Evolutionary conservation across 495 filamentous ascomycete species (phyloP).

Genomic region (Halenospora varia): DNA sequence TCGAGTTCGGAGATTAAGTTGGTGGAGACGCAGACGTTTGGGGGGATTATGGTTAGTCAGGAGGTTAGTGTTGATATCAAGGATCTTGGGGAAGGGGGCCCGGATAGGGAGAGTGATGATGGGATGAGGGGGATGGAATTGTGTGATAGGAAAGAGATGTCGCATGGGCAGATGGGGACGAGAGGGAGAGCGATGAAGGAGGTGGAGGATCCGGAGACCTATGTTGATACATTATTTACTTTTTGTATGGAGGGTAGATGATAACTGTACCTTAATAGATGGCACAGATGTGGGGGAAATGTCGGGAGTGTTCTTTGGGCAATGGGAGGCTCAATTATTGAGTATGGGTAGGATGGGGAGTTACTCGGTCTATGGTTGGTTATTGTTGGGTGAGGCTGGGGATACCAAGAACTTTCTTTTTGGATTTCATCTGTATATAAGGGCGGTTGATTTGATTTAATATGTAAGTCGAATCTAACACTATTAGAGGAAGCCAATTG

Average conservation of each 20-base stretch:
- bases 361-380: too few species aligned
- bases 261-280: too few species aligned
- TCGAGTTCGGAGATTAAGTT: constrained; percentile 11
- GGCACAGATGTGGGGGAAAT: too few species aligned
- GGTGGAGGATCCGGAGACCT: constrained; percentile 15
- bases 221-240: constrained; percentile 18
- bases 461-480: too few species aligned
- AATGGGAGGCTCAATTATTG: too few species aligned
- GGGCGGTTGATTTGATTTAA: too few species aligned
- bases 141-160: background rate
- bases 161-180: background rate
- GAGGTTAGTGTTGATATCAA: constrained; percentile 10
- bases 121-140: background rate
- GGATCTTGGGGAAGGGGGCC: background rate
- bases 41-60: constrained; percentile 16
- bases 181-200: constrained; percentile 1
- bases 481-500: too few species aligned
- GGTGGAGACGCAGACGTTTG: constrained; percentile 6
- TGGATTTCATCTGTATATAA: too few species aligned
- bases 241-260: constrained; percentile 1
- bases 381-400: too few species aligned
- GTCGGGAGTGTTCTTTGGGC: too few species aligned
- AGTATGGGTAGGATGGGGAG: too few species aligned
- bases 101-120: background rate
- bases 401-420: too few species aligned